Evolutionary conservation across 495 filamentous ascomycete genomes (phyloP).

Genomic region (Neurospora terricola): DNA sequence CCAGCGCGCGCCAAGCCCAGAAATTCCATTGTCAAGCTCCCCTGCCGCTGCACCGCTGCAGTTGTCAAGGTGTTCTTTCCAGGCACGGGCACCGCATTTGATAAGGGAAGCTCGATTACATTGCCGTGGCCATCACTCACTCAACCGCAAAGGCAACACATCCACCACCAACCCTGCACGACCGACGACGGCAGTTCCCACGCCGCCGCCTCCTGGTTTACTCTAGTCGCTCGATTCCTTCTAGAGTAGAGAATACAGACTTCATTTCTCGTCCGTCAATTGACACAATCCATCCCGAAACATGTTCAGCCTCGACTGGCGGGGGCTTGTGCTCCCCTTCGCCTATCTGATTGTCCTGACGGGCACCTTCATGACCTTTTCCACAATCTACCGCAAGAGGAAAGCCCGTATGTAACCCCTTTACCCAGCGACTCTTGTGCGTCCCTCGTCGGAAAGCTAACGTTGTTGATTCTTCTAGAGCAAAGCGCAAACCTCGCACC

Average conservation of each 20-base stretch:
- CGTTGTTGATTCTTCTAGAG: constrained; percentile 30
- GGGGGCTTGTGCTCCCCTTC: constrained; percentile 69
- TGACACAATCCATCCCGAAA: not conserved
- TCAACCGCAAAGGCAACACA: not conserved
- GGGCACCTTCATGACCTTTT: constrained; percentile 85
- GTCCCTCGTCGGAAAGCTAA: not conserved
- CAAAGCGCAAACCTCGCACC: constrained; percentile 73
- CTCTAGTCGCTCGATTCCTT: not conserved
- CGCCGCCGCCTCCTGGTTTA: not conserved
- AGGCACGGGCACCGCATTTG: not conserved
- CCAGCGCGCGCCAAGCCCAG: constrained; percentile 6
- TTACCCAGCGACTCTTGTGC: not conserved
- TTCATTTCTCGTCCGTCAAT: not conserved
- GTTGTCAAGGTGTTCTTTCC: constrained; percentile 31
- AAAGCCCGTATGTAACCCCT: constrained; percentile 59
- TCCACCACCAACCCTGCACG: not conserved
- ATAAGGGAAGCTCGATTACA: not conserved
- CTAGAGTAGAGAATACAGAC: not conserved
- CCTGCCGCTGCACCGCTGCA: not conserved
- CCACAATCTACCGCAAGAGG: constrained; percentile 82
- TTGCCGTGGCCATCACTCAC: not conserved
- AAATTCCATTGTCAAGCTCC: constrained; percentile 9
- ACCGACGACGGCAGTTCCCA: not conserved
- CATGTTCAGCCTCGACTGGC: constrained; percentile 63
- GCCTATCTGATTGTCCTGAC: constrained; percentile 80